A percentile compares a stretch with the other conserved stretches of the same genome.
Conservation (phyloP, 1,284 basidiomycete genomes). For the Stygiomarasmius scandens region DNA sequence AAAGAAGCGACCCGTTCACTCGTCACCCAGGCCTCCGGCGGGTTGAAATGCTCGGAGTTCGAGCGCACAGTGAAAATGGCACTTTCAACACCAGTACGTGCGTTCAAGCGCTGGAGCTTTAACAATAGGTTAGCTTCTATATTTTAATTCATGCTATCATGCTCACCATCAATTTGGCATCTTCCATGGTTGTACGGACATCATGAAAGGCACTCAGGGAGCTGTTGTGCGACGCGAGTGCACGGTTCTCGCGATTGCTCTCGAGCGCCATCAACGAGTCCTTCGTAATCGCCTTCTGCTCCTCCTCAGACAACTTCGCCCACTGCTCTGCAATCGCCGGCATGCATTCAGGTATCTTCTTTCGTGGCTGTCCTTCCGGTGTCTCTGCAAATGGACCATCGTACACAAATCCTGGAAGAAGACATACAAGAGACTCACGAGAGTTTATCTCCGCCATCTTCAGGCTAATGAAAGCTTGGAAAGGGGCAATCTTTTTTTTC, state of each 20-base stretch:
- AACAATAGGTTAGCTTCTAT: neutral
- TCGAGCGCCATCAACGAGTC: slow-evolving; percentile 4
- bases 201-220: slow-evolving; percentile 13
- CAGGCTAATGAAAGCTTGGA: neutral
- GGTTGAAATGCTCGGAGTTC: slow-evolving; percentile 3
- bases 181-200: slow-evolving; percentile 4
- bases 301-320: slow-evolving; percentile 11
- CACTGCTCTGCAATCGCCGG: slow-evolving; percentile 9
- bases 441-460: neutral
- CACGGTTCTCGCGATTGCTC: slow-evolving; percentile 3
- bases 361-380: slow-evolving; percentile 5
- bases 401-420: neutral
- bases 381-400: neutral
- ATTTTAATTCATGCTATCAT: neutral
- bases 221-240: slow-evolving; percentile 6
- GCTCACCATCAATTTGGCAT: neutral
- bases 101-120: slow-evolving; percentile 12
- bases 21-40: slow-evolving; percentile 7
- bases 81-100: slow-evolving; percentile 13
- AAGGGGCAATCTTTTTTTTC: neutral
- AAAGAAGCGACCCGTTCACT: slow-evolving; percentile 14
- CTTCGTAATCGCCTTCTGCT: slow-evolving; percentile 2
- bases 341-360: slow-evolving; percentile 1
- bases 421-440: neutral
- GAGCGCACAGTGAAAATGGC: slow-evolving; percentile 9